A percentile compares a stretch with the other conserved stretches of the same genome.
Evolutionary conservation across 2,329 filamentous ascomycete species (phyloP).

Genomic region (Alternaria arborescens): DNA sequence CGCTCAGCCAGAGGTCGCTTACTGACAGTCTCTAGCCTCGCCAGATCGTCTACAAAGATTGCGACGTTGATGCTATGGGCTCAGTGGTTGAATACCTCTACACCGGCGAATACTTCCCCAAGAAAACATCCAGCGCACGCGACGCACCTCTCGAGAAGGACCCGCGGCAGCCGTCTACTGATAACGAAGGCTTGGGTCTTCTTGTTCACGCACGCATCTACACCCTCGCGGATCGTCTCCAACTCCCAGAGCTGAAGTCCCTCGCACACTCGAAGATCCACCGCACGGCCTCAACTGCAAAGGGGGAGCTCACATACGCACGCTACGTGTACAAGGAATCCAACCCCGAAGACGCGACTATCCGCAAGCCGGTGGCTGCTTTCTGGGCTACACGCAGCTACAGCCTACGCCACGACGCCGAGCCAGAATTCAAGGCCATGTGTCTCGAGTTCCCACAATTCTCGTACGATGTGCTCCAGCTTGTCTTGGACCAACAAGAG

Average conservation of each 20-base stretch:
- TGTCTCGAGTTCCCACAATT: slow-evolving; percentile 93
- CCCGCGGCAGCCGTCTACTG: slow-evolving; percentile 69
- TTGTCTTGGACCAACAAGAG: slow-evolving; percentile 63
- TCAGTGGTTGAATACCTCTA: slow-evolving; percentile 87
- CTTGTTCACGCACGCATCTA: slow-evolving; percentile 90
- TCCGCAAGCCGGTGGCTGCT: slow-evolving; percentile 83
- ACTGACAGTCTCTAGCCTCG: slow-evolving; percentile 59
- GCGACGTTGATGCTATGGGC: slow-evolving; percentile 76
- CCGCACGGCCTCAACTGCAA: slow-evolving; percentile 84
- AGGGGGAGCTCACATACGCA: slow-evolving; percentile 90
- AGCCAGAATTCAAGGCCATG: slow-evolving; percentile 82
- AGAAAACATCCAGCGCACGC: slow-evolving; percentile 65
- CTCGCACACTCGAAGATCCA: slow-evolving; percentile 91
- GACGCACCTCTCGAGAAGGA: slow-evolving; percentile 75
- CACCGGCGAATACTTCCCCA: slow-evolving; percentile 85
- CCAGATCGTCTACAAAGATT: slow-evolving; percentile 71
- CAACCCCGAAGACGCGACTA: slow-evolving; percentile 70
- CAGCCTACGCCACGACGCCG: slow-evolving; percentile 83
- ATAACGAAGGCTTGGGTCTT: slow-evolving; percentile 82
- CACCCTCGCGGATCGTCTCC: slow-evolving; percentile 83
- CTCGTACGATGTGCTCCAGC: slow-evolving; percentile 86
- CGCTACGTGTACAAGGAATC: slow-evolving; percentile 89
- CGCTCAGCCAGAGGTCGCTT: neutral
- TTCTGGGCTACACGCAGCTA: slow-evolving; percentile 88
- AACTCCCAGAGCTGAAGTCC: slow-evolving; percentile 70